Evolutionary conservation across 2,329 filamentous ascomycete genomes (phyloP), one percentile per base, ranked within the genome.

Genomic region (Endocalyx cinctus): DNA sequence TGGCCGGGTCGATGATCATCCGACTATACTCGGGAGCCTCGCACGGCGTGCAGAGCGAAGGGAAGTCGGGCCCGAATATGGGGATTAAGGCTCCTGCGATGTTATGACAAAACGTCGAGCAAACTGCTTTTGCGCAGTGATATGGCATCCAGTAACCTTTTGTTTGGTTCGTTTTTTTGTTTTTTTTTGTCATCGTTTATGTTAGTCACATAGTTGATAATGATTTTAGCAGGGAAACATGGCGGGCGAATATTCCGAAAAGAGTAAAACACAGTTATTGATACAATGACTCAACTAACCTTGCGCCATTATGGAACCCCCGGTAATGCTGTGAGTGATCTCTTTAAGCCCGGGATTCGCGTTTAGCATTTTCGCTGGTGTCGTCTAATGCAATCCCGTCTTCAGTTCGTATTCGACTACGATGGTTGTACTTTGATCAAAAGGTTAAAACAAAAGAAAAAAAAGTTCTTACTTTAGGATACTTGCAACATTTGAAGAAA

Each of bases 91-190:
- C 89, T 37, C 82, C 82, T 11, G 90, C 82, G 41, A 98, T 94
- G 22, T 75, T 67, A 57, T 82, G 79, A 63, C 90, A 97, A 58
- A 97, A 97, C 1, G 86, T 96, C 4, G 86, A 77, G 51, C 89
- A 94, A 32, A 98, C 69, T 10, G 87, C 88, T 60, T 77, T 84
- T 29, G 92, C 92, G 46, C 88, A 94, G 25, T 77, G 66, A 51
- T 82, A 97, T 3, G 90, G 90, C 76, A 97, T 87, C 92, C 92
- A 98, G 61, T 97, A 98, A 20, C 92, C 88, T 94, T 5, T 31
- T n/a, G n/a, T n/a, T n/a, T n/a, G n/a, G n/a, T n/a, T n/a, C n/a
- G n/a, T n/a, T n/a, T n/a, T n/a, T n/a, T n/a, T n/a, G n/a, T n/a
- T n/a, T n/a, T n/a, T n/a, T n/a, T n/a, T n/a, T n/a, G n/a, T n/a